These are phyloP conservation scores for Ramaria rubella DNA, from an alignment of 768 basidiomycete species.

Conservation along the genomic window DNA sequence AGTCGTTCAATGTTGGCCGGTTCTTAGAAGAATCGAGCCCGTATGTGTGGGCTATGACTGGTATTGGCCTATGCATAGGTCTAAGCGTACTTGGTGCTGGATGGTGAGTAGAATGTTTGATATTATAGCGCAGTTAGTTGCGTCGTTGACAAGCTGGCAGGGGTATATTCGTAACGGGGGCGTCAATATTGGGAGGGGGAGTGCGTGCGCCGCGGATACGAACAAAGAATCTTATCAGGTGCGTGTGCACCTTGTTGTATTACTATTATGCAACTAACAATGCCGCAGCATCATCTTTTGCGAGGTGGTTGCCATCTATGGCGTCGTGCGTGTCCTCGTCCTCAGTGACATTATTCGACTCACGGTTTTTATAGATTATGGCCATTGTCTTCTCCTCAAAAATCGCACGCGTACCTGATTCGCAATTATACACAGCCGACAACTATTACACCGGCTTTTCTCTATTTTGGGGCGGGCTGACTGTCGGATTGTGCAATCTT, in stretches of 20 bases:
- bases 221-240: slow-evolving; percentile 98
- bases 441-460: slow-evolving; percentile 98
- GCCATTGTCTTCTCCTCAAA: slow-evolving; percentile 94
- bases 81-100: slow-evolving; percentile 91
- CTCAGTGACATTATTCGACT: background rate
- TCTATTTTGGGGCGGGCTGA: slow-evolving; percentile 95
- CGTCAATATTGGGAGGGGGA: slow-evolving; percentile 95
- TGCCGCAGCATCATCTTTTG: slow-evolving; percentile 89
- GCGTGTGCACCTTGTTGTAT: slow-evolving; percentile 15
- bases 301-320: slow-evolving; percentile 99
- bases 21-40: slow-evolving; percentile 94
- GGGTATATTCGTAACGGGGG: slow-evolving; percentile 96
- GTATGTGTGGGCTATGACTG: slow-evolving; percentile 86
- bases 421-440: slow-evolving; percentile 68
- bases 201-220: slow-evolving; percentile 88
- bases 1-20: slow-evolving; percentile 88
- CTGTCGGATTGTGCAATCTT: slow-evolving; percentile 90
- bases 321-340: slow-evolving; percentile 54
- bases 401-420: slow-evolving; percentile 51
- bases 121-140: background rate
- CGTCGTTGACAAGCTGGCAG: slow-evolving; percentile 35
- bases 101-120: slow-evolving; percentile 71
- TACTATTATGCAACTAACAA: background rate
- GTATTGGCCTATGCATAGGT: slow-evolving; percentile 90
- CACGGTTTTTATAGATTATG: slow-evolving; percentile 56